Evolutionary conservation across 2,329 filamentous ascomycete genomes (phyloP).

Genomic region (Lasiodiplodia gonubiensis): DNA sequence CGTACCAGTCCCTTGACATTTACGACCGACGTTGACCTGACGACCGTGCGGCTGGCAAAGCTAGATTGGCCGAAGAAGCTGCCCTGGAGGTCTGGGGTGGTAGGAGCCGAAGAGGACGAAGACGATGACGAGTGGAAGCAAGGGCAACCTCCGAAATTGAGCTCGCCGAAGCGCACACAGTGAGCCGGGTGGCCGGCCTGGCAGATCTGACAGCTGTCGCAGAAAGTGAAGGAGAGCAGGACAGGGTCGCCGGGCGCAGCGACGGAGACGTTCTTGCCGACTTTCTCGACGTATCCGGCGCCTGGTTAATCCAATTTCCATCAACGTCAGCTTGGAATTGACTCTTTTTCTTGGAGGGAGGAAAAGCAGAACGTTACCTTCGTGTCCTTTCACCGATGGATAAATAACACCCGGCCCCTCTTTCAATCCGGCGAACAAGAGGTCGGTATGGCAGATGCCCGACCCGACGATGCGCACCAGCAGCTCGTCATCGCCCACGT

Average conservation of each 20-base stretch:
- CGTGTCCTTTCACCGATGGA: slow-evolving; percentile 59
- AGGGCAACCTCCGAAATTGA: slow-evolving; percentile 50
- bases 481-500: slow-evolving; percentile 54
- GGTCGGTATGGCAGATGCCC: slow-evolving; percentile 63
- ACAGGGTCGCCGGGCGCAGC: slow-evolving; percentile 55
- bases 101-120: not conserved
- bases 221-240: slow-evolving; percentile 56
- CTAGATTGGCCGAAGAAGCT: slow-evolving; percentile 58
- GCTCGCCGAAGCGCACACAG: slow-evolving; percentile 55
- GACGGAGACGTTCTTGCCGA: slow-evolving; percentile 50
- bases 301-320: not conserved
- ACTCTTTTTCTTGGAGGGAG: not conserved
- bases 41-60: slow-evolving; percentile 49
- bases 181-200: slow-evolving; percentile 53
- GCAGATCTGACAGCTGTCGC: slow-evolving; percentile 56
- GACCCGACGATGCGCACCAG: slow-evolving; percentile 60
- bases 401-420: slow-evolving; percentile 46
- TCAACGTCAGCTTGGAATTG: not conserved
- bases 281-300: slow-evolving; percentile 55
- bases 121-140: slow-evolving; percentile 35
- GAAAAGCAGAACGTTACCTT: slow-evolving; percentile 46
- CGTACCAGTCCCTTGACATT: slow-evolving; percentile 50
- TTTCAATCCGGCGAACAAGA: slow-evolving; percentile 52
- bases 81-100: slow-evolving; percentile 39
- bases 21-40: slow-evolving; percentile 48